Percentiles rank a stretch among this genome's conserved stretches.
phyloP scores from a whole-genome alignment of 2,329 filamentous ascomycete species.

The Leptosphaerulina australis region DNA sequence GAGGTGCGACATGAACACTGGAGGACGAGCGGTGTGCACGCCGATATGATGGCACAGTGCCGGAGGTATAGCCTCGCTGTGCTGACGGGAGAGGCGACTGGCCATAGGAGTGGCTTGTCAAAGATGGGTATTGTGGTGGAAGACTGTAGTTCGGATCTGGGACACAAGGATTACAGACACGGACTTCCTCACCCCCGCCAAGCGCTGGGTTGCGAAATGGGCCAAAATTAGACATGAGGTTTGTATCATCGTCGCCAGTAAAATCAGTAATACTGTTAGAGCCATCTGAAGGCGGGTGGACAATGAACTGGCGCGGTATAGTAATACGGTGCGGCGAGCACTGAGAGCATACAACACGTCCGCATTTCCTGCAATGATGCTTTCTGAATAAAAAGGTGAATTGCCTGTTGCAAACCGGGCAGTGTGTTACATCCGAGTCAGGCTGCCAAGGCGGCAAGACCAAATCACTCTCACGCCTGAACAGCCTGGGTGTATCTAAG shows the following conservation, averaged over 20 bases:
- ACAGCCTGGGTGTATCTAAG: constrained; percentile 9
- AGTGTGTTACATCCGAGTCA: constrained; percentile 79
- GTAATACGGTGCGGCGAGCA: constrained; percentile 96
- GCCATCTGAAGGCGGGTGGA: constrained; percentile 64
- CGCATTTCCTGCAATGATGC: constrained; percentile 96
- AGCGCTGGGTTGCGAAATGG: constrained; percentile 56
- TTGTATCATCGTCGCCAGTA: constrained; percentile 49
- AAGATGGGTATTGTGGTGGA: constrained; percentile 55
- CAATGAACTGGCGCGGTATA: constrained; percentile 91
- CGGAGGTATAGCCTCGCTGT: constrained; percentile 15
- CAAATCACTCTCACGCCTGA: constrained; percentile 52
- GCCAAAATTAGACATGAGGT: constrained; percentile 35
- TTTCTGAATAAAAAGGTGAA: constrained; percentile 89
- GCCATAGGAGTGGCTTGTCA: neutral
- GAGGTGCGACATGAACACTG: constrained; percentile 29
- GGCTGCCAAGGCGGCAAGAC: constrained; percentile 83
- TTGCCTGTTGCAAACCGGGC: constrained; percentile 79
- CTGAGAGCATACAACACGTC: constrained; percentile 83
- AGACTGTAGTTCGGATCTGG: constrained; percentile 70
- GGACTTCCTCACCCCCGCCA: constrained; percentile 70
- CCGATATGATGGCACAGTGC: constrained; percentile 21
- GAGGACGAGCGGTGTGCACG: constrained; percentile 31
- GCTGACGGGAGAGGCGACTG: constrained; percentile 1
- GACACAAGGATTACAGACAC: constrained; percentile 75
- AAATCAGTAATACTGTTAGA: constrained; percentile 51